Conservation (phyloP, 2,329 filamentous ascomycete genomes). For the Clonostachys solani region DNA sequence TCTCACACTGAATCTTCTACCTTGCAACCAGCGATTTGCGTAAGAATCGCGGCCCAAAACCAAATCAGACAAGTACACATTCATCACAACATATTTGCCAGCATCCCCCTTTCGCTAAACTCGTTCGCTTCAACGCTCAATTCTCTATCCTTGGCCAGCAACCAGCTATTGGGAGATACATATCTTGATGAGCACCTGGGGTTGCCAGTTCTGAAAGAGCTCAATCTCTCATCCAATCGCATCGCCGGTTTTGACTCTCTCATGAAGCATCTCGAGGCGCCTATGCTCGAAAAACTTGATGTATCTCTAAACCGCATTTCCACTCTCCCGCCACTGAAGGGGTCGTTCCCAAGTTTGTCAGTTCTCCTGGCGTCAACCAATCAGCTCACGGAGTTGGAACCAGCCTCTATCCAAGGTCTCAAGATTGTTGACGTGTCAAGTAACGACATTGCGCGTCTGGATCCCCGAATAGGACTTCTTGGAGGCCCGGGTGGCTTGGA, state of each 20-base stretch:
- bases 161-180: constrained; percentile 60
- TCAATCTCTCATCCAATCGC: constrained; percentile 72
- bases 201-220: constrained; percentile 69
- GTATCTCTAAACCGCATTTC: constrained; percentile 79
- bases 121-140: constrained; percentile 69
- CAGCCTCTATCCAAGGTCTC: constrained; percentile 70
- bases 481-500: constrained; percentile 57
- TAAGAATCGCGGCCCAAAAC: constrained; percentile 47
- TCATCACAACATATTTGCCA: constrained; percentile 71
- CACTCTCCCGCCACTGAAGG: constrained; percentile 61
- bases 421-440: constrained; percentile 73
- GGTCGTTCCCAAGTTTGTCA: constrained; percentile 64
- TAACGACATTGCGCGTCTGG: constrained; percentile 80
- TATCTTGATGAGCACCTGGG: constrained; percentile 65
- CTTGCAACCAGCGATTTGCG: constrained; percentile 53
- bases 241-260: constrained; percentile 68
- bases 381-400: constrained; percentile 66
- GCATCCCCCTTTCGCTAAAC: constrained; percentile 66
- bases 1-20: constrained; percentile 62
- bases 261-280: constrained; percentile 64
- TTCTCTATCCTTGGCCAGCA: constrained; percentile 70
- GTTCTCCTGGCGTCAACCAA: constrained; percentile 78
- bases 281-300: constrained; percentile 71
- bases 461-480: constrained; percentile 75
- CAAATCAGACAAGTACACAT: constrained; percentile 58